These are phyloP conservation scores for Blastocrithidia nonstop DNA, from an alignment of 208 protist species.

Conservation along the genomic window DNA sequence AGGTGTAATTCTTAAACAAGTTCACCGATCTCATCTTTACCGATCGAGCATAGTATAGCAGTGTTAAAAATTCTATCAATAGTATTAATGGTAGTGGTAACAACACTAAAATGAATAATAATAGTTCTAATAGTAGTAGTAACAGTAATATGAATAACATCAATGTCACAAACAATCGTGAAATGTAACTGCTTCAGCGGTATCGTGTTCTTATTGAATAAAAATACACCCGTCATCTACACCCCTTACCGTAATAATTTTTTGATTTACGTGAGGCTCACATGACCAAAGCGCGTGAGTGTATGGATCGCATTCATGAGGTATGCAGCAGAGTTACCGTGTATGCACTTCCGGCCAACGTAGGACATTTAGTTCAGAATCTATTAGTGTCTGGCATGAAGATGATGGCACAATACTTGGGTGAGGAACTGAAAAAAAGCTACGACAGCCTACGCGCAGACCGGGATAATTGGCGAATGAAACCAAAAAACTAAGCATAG, in stretches of 20 bases:
- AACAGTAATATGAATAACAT: too few species aligned
- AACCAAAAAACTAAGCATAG: constrained; percentile 47
- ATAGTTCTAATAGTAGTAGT: too few species aligned
- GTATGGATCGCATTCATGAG: constrained; percentile 44
- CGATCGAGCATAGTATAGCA: constrained; percentile 21
- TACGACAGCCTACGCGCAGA: constrained; percentile 40
- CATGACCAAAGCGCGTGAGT: constrained; percentile 62
- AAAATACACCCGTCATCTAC: constrained; percentile 59
- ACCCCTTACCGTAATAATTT: constrained; percentile 41
- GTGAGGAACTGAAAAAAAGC: constrained; percentile 52
- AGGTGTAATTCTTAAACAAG: constrained; percentile 45
- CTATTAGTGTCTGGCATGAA: constrained; percentile 25
- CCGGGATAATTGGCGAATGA: constrained; percentile 54
- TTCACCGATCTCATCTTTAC: constrained; percentile 52
- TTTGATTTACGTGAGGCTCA: constrained; percentile 74
- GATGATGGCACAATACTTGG: constrained; percentile 39
- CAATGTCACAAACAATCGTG: too few species aligned
- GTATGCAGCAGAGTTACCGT: constrained; percentile 30
- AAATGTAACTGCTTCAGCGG: constrained; percentile 48
- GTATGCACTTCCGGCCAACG: constrained; percentile 31
- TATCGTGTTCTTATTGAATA: constrained; percentile 63
- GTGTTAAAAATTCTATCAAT: background rate
- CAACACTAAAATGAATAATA: too few species aligned
- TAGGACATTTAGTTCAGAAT: constrained; percentile 32
- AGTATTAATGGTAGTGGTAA: too few species aligned